Evolutionary conservation across 176 grass and related monocot species (phyloP).

Genomic region (Eragrostis nindensis): DNA sequence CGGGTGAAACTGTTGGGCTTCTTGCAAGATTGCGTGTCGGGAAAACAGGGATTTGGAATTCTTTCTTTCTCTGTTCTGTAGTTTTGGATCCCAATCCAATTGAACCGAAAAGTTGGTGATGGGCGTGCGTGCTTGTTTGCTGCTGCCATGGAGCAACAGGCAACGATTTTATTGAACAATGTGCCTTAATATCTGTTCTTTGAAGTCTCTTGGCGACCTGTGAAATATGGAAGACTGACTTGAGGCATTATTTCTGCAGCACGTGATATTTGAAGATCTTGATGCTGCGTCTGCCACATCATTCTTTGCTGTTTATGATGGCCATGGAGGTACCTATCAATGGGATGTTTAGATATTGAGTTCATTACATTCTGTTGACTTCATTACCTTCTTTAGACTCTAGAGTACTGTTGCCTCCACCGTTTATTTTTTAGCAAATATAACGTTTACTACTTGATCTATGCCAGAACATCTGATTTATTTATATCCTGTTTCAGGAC

Average conservation of each 20-base stretch:
- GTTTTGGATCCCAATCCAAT: too few relatives aligned
- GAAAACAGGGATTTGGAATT: too few relatives aligned
- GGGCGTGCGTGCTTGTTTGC: too few relatives aligned
- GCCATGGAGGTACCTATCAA: slow-evolving; percentile 47
- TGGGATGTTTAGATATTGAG: slow-evolving; percentile 3
- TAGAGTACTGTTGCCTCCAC: neutral
- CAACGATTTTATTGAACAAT: too few relatives aligned
- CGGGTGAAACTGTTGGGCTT: too few relatives aligned
- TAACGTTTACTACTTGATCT: neutral
- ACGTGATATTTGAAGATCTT: slow-evolving; percentile 24
- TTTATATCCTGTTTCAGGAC: slow-evolving; percentile 35
- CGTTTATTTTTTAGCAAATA: neutral
- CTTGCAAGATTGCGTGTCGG: too few relatives aligned
- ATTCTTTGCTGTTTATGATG: slow-evolving; percentile 66
- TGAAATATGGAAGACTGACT: slow-evolving; percentile 22
- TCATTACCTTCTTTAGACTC: neutral
- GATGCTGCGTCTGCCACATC: slow-evolving; percentile 40
- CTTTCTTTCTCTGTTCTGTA: too few relatives aligned
- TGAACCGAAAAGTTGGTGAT: too few relatives aligned
- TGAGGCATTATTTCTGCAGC: slow-evolving; percentile 37
- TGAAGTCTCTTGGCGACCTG: too few relatives aligned
- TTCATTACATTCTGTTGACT: slow-evolving; percentile 13
- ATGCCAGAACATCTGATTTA: slow-evolving; percentile 4
- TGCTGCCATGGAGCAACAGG: too few relatives aligned
- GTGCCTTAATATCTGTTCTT: too few relatives aligned